phyloP scores from a whole-genome alignment of 2,329 filamentous ascomycete species.

The Biscogniauxia sp. region DNA sequence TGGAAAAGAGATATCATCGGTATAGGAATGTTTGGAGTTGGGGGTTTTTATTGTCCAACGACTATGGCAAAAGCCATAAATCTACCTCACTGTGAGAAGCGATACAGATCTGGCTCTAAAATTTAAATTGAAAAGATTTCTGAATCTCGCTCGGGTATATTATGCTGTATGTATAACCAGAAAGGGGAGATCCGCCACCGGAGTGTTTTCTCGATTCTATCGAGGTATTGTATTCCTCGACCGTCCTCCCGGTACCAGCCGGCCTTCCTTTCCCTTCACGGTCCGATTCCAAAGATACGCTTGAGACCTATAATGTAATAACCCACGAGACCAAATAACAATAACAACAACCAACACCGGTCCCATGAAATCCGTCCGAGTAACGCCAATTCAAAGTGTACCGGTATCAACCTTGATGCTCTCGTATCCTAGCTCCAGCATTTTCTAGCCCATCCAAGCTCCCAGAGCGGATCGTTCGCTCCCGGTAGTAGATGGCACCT shows the following conservation, averaged over 20 bases:
- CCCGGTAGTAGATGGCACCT: neutral
- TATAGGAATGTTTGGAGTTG: too few relatives aligned
- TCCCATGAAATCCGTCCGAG: neutral
- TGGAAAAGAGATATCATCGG: too few relatives aligned
- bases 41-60: too few relatives aligned
- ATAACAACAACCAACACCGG: too few relatives aligned
- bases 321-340: neutral
- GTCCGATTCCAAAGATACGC: neutral
- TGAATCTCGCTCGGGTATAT: neutral
- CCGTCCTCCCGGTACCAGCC: neutral
- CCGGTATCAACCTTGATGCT: neutral
- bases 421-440: neutral
- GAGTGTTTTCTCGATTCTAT: neutral
- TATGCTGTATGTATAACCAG: neutral
- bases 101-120: neutral
- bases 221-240: neutral
- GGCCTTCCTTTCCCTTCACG: neutral
- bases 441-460: neutral
- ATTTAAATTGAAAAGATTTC: neutral
- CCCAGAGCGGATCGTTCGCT: neutral
- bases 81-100: neutral
- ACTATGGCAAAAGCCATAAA: neutral
- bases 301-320: neutral
- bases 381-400: neutral
- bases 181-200: neutral